phyloP scores from a whole-genome alignment of 148 eudicot species.

The Arbutus unedo region DNA sequence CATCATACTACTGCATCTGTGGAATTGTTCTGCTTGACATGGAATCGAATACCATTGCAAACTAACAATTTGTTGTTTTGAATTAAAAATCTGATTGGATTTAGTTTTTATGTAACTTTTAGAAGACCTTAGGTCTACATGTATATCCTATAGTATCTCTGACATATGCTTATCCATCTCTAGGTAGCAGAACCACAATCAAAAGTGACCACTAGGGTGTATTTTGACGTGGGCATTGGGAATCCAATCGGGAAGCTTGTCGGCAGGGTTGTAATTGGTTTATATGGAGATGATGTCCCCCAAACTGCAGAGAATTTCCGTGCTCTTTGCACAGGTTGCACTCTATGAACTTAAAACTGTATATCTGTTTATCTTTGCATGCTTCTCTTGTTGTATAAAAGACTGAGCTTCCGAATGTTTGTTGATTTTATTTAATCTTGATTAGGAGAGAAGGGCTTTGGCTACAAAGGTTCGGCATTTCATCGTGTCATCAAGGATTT shows the following conservation, averaged over 20 bases:
- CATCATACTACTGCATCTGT: neutral
- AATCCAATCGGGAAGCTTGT: slow-evolving; percentile 80
- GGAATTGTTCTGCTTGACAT: neutral
- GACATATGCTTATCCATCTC: neutral
- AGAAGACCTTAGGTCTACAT: neutral
- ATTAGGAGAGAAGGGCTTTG: slow-evolving; percentile 93
- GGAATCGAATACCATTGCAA: neutral
- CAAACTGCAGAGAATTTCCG: slow-evolving; percentile 91
- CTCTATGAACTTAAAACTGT: neutral
- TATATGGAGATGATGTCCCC: slow-evolving; percentile 91
- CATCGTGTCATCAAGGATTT: slow-evolving; percentile 96
- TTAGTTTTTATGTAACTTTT: no score
- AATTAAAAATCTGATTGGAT: neutral
- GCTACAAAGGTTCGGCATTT: slow-evolving; percentile 79
- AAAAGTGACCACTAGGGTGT: slow-evolving; percentile 79
- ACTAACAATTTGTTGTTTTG: neutral
- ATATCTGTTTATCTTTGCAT: neutral
- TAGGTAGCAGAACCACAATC: slow-evolving; percentile 65
- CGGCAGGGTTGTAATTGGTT: slow-evolving; percentile 90
- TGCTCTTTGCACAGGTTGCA: slow-evolving; percentile 93
- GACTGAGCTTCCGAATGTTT: neutral
- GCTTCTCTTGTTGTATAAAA: neutral
- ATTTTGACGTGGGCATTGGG: slow-evolving; percentile 80
- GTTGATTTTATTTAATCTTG: slow-evolving; percentile 15
- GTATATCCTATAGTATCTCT: neutral